These are phyloP conservation scores for Mentha longifolia DNA, from an alignment of 257 asterid genomes.

Conservation along the genomic window DNA sequence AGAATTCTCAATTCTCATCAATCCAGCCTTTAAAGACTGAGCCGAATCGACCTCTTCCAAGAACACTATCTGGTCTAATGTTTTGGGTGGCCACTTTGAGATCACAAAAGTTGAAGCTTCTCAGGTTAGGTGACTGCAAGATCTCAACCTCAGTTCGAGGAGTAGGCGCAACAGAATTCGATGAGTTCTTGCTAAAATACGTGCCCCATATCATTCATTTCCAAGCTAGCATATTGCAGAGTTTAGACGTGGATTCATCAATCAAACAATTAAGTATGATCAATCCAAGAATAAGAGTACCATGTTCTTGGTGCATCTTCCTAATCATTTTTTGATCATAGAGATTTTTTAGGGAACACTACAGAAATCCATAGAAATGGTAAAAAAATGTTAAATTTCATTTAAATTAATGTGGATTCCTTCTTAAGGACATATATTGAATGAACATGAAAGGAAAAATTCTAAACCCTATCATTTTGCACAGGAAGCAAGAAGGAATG, in stretches of 20 bases:
- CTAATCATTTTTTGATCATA: constrained; percentile 9
- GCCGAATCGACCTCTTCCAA: constrained; percentile 92
- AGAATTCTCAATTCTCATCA: constrained; percentile 65
- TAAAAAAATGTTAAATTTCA: background rate
- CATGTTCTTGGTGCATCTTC: background rate
- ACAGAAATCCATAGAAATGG: background rate
- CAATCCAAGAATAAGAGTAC: background rate
- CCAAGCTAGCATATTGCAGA: constrained; percentile 54
- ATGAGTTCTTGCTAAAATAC: constrained; percentile 45
- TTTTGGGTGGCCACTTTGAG: constrained; percentile 76
- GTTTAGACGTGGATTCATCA: constrained; percentile 47
- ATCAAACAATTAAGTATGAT: too few species aligned
- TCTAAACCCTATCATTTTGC: background rate
- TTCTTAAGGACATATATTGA: constrained; percentile 2
- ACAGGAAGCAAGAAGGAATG: constrained; percentile 1
- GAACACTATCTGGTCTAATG: constrained; percentile 80
- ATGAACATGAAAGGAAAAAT: background rate
- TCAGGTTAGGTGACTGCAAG: constrained; percentile 72
- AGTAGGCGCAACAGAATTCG: constrained; percentile 50
- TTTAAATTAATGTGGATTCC: background rate
- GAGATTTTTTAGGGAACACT: background rate
- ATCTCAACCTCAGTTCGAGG: constrained; percentile 88
- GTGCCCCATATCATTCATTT: constrained; percentile 42
- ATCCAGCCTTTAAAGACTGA: constrained; percentile 94
- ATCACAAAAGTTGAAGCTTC: constrained; percentile 64